Base-by-base conservation (phyloP, 2,329 filamentous ascomycete species). In the Niveomyces coronatus region DNA sequence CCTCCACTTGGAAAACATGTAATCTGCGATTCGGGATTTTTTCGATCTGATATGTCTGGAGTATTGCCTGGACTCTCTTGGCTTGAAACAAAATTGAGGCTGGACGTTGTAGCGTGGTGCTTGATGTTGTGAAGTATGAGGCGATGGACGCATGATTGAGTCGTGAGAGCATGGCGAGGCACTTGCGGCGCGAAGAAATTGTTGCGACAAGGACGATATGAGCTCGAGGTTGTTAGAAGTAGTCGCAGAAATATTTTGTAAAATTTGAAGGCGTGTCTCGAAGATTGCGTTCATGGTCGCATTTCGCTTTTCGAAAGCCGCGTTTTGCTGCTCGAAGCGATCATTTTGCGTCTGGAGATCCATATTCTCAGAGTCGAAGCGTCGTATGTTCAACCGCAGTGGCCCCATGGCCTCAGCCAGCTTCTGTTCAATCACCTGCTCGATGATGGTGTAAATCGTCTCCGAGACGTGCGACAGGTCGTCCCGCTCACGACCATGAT, bases 331-430 rank as follows among this genome's bases (percentile, higher is more conserved):
- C 20, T 48, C n/a, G n/a, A n/a, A n/a, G 51, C 29, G 11, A 22
- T 47, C 45, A 22, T 51, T 50, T 33, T 57, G 55, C n/a, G 51
- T 41, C 3, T 48, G 35, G 3, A 51, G 26, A 11, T 50, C 47
- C 1, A 18, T 19, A 4, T 35, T 44, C 20, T 51, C 47, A 5
- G 45, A 24, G 9, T 49, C 45, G 9, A 51, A 3, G 10, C 37
- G 37, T 28, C 31, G 43, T 7, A 53, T 36, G 8, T 57, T 54
- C 15, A 57, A 32, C 3, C 54, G 48, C 9, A 60, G 39, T 3
- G 56, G 57, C 0, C 45, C 45, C 6, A 55, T 47, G 1, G 57
- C 58, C 23, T 55, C 53, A 0, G 53, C 46, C 19, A 60, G 50
- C 9, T 53, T 49, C n/a, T 55, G 47, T 19, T 61, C 57, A 1